Conservation (phyloP, 192 early-diverging fungal species). For the Physocladia obscura region DNA sequence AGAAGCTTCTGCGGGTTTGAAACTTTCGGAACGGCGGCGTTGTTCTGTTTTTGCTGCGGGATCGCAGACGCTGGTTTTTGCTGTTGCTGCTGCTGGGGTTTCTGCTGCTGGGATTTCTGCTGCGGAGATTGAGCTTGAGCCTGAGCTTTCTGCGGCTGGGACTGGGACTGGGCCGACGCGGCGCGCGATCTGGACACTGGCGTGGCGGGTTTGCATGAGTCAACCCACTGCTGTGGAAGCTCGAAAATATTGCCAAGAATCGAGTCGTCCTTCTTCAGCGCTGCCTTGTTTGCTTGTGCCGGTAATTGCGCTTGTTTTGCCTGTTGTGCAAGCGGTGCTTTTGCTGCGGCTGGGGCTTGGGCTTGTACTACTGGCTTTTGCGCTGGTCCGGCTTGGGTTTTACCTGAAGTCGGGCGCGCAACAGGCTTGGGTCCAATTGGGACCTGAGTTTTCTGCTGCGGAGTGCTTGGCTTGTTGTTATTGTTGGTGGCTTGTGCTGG, state of each 20-base stretch:
- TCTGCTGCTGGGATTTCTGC: background rate
- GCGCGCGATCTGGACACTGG: background rate
- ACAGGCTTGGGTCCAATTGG: slow-evolving; percentile 6
- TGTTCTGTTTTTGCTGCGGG: background rate
- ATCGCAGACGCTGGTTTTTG: background rate
- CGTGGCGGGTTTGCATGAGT: background rate
- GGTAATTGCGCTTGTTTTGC: background rate
- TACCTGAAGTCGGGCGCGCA: background rate
- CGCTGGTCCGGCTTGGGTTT: background rate
- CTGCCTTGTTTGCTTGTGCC: background rate
- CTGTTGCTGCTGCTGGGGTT: background rate
- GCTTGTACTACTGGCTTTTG: background rate
- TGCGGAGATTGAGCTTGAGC: background rate
- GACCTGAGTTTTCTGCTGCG: background rate
- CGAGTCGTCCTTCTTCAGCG: slow-evolving; percentile 5
- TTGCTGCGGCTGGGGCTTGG: background rate
- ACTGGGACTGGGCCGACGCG: background rate
- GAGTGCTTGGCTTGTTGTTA: slow-evolving; percentile 7
- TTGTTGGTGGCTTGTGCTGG: background rate
- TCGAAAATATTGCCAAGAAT: slow-evolving; percentile 21
- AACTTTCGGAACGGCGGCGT: background rate
- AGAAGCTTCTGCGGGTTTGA: background rate
- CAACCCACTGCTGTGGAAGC: slow-evolving; percentile 14
- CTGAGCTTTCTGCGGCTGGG: slow-evolving; percentile 8
- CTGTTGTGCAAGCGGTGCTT: background rate